Evolutionary conservation across 345 rosid species (phyloP).

Genomic region (Salix dunnii): DNA sequence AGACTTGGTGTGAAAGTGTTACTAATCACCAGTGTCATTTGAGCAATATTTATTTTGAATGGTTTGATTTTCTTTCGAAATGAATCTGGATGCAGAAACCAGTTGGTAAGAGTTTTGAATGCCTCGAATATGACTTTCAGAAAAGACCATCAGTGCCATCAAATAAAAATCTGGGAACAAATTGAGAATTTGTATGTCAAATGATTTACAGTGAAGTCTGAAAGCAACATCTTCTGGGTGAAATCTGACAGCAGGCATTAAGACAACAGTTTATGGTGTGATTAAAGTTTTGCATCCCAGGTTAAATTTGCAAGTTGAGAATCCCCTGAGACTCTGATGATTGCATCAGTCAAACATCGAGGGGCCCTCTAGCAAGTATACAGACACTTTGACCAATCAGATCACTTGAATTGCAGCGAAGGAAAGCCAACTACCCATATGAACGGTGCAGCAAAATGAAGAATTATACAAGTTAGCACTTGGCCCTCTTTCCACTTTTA

Average conservation of each 20-base stretch:
- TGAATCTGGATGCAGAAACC: too few species aligned
- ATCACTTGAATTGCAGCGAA: conserved; percentile 2
- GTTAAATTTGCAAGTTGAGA: neutral
- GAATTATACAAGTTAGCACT: conserved; percentile 20
- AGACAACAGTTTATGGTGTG: neutral
- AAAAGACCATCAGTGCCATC: neutral
- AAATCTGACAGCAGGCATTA: neutral
- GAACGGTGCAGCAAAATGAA: neutral
- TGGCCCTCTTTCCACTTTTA: conserved; percentile 32
- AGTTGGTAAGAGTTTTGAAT: too few species aligned
- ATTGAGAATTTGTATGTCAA: neutral
- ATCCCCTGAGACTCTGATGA: neutral
- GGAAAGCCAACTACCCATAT: neutral
- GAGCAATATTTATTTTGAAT: too few species aligned
- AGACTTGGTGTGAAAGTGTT: too few species aligned
- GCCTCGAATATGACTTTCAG: too few species aligned
- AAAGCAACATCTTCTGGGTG: neutral
- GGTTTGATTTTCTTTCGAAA: too few species aligned
- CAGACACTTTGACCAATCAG: neutral
- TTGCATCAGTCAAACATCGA: neutral
- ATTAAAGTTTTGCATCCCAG: neutral
- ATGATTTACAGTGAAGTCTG: conserved; percentile 7
- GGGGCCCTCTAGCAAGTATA: neutral
- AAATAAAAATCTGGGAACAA: neutral
- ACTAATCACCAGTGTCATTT: too few species aligned